A percentile compares a stretch with the other conserved stretches of the same genome.
These are phyloP conservation scores for Diplodia intermedia DNA, from an alignment of 2,329 filamentous ascomycete genomes.

Conservation along the genomic window DNA sequence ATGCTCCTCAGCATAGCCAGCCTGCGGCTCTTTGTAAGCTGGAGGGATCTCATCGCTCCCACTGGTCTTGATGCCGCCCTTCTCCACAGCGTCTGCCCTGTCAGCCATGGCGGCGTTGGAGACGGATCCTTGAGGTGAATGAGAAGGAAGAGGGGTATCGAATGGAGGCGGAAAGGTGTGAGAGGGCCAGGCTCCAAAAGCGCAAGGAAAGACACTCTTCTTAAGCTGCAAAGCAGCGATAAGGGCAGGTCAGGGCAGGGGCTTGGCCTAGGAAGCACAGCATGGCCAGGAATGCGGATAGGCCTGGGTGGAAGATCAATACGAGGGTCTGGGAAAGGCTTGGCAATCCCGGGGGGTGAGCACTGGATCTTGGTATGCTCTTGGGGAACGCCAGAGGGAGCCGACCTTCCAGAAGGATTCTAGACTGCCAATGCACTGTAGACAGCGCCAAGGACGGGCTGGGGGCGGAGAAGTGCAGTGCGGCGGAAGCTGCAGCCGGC, in stretches of 20 bases:
- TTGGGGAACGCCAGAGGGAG: constrained; percentile 6
- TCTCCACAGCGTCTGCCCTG: constrained; percentile 28
- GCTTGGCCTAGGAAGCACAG: constrained; percentile 8
- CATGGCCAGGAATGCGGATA: neutral
- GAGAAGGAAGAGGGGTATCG: neutral
- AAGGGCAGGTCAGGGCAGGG: neutral
- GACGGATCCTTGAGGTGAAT: neutral
- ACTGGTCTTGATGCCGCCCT: constrained; percentile 22
- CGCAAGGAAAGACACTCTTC: constrained; percentile 8
- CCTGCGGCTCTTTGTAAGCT: neutral
- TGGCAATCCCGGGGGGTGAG: constrained; percentile 13
- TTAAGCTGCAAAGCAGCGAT: constrained; percentile 6
- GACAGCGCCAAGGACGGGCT: constrained; percentile 6
- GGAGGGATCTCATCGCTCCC: constrained; percentile 24
- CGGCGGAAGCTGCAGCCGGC: neutral
- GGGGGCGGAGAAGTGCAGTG: neutral
- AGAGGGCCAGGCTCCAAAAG: neutral
- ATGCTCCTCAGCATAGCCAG: neutral
- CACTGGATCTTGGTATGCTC: constrained; percentile 14
- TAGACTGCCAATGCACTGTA: constrained; percentile 19
- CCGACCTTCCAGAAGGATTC: constrained; percentile 28
- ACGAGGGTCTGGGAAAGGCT: constrained; percentile 22
- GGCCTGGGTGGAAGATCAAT: constrained; percentile 2
- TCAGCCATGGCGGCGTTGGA: constrained; percentile 16
- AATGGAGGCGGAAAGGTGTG: neutral